Base-by-base conservation (phyloP, 192 early-diverging fungal genomes). In the Thoreauomyces humboldtii region DNA sequence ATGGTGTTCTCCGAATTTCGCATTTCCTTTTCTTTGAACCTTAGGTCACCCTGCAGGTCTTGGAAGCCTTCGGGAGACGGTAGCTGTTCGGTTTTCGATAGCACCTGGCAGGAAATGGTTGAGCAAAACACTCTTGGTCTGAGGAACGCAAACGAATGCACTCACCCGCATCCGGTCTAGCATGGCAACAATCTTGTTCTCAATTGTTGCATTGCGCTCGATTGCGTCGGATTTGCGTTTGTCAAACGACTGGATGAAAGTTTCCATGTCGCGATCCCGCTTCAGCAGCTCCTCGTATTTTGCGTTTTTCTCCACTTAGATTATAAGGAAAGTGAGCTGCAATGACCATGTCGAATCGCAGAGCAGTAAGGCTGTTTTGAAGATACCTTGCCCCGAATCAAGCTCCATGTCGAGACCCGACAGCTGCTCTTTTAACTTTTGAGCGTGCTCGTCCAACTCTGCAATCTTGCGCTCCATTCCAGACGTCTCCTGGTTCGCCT, bases 211-310 rank as follows among this genome's bases (percentile, higher is more conserved):
- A 58, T 72, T 82, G 33, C 62, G 42, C 17, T 63, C 64, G 22
- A 46, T 27, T 17, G 62, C 50, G 24, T 78, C 82, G 25, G 28
- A 33, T 36, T 73, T 78, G 29, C 67, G 52, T 12, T 56, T 50
- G 5, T 85, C 80, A 47, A 77, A 85, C 24, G 35, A 55, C 38
- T 85, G 76, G 22, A 86, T 47, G 53, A 86, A 86, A 4, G 68
- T 41, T 58, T 74, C 69, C 84, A 86, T 86, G 56, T 86, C 84
- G 31, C 66, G 25, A 47, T 86, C 84, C 38, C 77, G 72, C 56
- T 82, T 81, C 34, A 82, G 61, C 15, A 86, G 77, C 61, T 86
- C 84, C 46, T 83, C 81, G 61, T 78, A 86, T 61, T 86, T 86
- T 3, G 72, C 70, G 45, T 75, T 69, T 51, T 71, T 74, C 15